Evolutionary conservation across 2,329 filamentous ascomycete genomes (phyloP).

Genomic region (Colletotrichum sp.): DNA sequence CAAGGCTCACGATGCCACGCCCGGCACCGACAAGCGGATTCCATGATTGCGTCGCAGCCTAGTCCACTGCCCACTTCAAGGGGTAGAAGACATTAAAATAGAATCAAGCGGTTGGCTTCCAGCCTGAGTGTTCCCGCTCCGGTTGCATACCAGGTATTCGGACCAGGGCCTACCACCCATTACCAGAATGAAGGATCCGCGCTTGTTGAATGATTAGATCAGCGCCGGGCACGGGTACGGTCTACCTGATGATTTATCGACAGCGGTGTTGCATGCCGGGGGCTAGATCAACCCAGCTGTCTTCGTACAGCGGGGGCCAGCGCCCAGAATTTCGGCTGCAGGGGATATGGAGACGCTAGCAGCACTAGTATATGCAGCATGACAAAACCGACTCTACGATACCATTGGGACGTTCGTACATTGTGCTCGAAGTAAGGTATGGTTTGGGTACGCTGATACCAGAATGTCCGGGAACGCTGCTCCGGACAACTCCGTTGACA

Average conservation of each 20-base stretch:
- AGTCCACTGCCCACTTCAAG: neutral
- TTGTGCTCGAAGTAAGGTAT: neutral
- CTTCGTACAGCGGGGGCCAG: conserved; percentile 1
- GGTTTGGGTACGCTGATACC: neutral
- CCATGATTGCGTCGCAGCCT: neutral
- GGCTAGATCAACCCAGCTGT: neutral
- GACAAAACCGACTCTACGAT: neutral
- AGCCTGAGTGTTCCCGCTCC: neutral
- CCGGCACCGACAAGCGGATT: neutral
- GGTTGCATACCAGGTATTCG: neutral
- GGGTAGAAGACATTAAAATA: conserved; percentile 11
- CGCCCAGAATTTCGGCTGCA: neutral
- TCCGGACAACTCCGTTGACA: neutral
- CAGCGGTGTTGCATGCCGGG: neutral
- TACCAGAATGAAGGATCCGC: neutral
- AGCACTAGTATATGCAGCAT: conserved; percentile 10
- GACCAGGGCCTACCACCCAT: neutral
- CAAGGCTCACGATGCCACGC: neutral
- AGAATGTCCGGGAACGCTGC: neutral
- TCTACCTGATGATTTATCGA: neutral
- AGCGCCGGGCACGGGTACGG: neutral
- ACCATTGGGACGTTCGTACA: conserved; percentile 6
- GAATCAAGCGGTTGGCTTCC: neutral
- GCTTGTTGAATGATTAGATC: neutral
- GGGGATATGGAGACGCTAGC: neutral